phyloP scores from a whole-genome alignment of 116 monocot genomes.

The Posidonia oceanica region DNA sequence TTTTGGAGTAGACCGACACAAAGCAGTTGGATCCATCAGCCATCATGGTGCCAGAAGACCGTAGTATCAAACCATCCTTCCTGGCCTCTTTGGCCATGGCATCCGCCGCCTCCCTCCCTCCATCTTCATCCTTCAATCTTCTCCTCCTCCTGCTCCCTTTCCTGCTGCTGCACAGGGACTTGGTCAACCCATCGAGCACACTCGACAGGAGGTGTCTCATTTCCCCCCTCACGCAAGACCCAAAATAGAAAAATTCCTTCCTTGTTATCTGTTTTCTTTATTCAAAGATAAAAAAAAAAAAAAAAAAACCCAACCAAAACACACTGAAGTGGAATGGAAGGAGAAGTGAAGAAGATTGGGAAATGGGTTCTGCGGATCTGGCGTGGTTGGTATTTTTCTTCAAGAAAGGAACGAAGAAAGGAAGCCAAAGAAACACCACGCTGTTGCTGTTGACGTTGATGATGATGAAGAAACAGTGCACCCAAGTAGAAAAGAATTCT shows the following conservation, averaged over 20 bases:
- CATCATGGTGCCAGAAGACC: constrained; percentile 36
- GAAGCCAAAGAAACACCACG: no score
- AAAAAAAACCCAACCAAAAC: no score
- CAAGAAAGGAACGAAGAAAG: no score
- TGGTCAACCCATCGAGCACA: neutral
- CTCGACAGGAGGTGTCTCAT: constrained; percentile 5
- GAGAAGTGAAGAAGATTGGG: no score
- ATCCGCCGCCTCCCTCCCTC: constrained; percentile 8
- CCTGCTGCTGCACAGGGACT: constrained; percentile 1
- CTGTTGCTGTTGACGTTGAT: no score
- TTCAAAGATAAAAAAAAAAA: no score
- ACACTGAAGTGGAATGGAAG: no score
- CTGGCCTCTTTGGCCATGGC: constrained; percentile 2
- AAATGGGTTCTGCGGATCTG: no score
- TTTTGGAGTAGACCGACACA: constrained; percentile 42
- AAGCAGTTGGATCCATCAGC: constrained; percentile 31
- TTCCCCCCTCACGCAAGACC: neutral
- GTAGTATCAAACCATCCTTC: constrained; percentile 23
- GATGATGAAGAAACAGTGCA: no score
- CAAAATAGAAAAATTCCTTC: neutral
- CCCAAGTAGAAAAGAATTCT: no score
- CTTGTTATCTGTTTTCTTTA: no score
- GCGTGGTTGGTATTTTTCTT: no score
- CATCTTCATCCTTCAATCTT: neutral
- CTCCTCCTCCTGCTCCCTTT: neutral